These are phyloP conservation scores for Acacia acuminata DNA, from an alignment of 306 rosid genomes.

Conservation along the genomic window DNA sequence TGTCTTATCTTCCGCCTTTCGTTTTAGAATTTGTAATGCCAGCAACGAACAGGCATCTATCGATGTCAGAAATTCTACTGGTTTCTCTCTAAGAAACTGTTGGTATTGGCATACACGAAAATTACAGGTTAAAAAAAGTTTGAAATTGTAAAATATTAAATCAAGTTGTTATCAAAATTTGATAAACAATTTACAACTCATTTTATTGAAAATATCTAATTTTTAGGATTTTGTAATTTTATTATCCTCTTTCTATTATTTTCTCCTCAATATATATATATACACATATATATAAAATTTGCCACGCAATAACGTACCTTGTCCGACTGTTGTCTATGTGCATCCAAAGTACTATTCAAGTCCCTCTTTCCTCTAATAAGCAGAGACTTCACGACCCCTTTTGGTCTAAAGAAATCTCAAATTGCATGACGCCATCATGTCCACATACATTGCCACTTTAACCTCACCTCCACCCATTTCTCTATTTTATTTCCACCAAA, in stretches of 20 bases:
- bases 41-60: background rate
- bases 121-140: no score
- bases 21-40: background rate
- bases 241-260: no score
- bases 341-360: background rate
- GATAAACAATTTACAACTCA: no score
- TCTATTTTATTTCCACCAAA: background rate
- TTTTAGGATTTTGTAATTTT: no score
- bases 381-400: background rate
- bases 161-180: accelerated
- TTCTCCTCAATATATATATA: no score
- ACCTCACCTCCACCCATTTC: background rate
- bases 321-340: background rate
- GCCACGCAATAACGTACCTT: background rate
- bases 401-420: background rate
- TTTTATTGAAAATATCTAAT: no score
- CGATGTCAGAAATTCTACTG: background rate
- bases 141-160: no score
- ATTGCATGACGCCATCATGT: background rate
- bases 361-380: background rate
- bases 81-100: background rate
- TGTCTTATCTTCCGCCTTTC: background rate
- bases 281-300: no score
- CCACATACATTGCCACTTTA: background rate
- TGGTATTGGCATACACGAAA: background rate